Evolutionary conservation across 2,329 filamentous ascomycete genomes (phyloP), one percentile per base, ranked within the genome.

Genomic region (Xylariaceae sp.): DNA sequence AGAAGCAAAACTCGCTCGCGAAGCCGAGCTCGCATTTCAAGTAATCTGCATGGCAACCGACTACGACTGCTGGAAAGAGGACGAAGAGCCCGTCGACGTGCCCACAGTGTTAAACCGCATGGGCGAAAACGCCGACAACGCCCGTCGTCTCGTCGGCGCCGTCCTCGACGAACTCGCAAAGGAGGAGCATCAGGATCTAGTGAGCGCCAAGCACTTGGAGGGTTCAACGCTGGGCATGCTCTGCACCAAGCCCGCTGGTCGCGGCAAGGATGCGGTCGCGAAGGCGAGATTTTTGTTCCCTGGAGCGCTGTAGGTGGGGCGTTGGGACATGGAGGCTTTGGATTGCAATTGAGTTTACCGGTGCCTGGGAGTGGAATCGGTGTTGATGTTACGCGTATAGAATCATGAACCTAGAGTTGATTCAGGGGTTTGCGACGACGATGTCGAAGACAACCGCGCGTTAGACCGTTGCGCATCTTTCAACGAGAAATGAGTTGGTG

Each of bases 31-130:
- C 63, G 88, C 88, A 34, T 97, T 97, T 73, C 91, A 96, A 76
- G 95, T 97, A 83, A 96, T 99, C 66, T 96, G 93, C 79, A 99
- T 99, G 94, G 90, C 90, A 33, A 99, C 94, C 28, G 94, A 99
- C 77, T 99, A 99, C 72, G 94, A 99, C 77, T 97, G 93, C 83
- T 99, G 94, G 94, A 88, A 92, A 68, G 88, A 84, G 52, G 89
- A 52, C 39, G 55, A 55, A 42, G 55, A 52, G 18, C 55, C 89
- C 59, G 94, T 99, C 57, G 92, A 91, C 56, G 94, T 99, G 18
- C 89, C 92, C 71, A 96, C 97, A 89, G 94, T 99, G 50, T 90
- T 96, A 85, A 88, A 84, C 55, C 90, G 96, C 73, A 99, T 99
- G 94, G 87, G 88, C 69, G 88, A 90, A 60, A 99, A 99, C 73